A percentile compares a stretch with the other conserved stretches of the same genome.
Evolutionary conservation across 805 yeast genomes (phyloP).

Genomic region (Zygoascus tannicola): DNA sequence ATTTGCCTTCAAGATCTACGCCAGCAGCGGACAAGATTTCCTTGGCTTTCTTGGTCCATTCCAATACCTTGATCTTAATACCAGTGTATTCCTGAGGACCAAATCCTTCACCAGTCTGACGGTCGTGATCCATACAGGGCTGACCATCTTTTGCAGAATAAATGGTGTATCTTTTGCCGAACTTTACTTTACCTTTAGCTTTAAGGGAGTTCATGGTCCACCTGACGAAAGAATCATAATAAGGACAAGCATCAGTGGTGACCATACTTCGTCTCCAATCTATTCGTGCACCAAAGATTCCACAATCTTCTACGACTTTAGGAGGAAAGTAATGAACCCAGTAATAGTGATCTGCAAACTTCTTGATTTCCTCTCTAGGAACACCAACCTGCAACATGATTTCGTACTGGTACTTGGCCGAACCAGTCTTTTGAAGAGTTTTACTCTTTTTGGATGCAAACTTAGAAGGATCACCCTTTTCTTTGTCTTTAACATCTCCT

Average conservation of each 20-base stretch:
- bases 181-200: conserved; percentile 83
- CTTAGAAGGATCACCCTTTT: conserved; percentile 72
- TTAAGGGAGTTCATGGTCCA: conserved; percentile 93
- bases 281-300: conserved; percentile 78
- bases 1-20: conserved; percentile 44
- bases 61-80: conserved; percentile 68
- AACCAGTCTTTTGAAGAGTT: conserved; percentile 88
- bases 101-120: conserved; percentile 95
- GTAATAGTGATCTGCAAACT: conserved; percentile 84
- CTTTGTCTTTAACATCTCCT: conserved; percentile 23
- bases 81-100: conserved; percentile 95
- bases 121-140: conserved; percentile 99
- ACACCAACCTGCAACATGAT: conserved; percentile 94
- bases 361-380: conserved; percentile 67
- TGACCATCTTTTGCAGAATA: conserved; percentile 98
- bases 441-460: conserved; percentile 89
- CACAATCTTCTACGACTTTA: conserved; percentile 70
- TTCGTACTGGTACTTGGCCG: conserved; percentile 90
- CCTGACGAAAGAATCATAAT: conserved; percentile 87
- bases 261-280: conserved; percentile 97
- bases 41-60: conserved; percentile 51
- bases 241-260: conserved; percentile 92
- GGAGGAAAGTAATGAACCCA: conserved; percentile 94
- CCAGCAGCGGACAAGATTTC: conserved; percentile 32
- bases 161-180: conserved; percentile 96